These are phyloP conservation scores for Limtongia smithiae DNA, from an alignment of 805 yeast species.

Conservation along the genomic window DNA sequence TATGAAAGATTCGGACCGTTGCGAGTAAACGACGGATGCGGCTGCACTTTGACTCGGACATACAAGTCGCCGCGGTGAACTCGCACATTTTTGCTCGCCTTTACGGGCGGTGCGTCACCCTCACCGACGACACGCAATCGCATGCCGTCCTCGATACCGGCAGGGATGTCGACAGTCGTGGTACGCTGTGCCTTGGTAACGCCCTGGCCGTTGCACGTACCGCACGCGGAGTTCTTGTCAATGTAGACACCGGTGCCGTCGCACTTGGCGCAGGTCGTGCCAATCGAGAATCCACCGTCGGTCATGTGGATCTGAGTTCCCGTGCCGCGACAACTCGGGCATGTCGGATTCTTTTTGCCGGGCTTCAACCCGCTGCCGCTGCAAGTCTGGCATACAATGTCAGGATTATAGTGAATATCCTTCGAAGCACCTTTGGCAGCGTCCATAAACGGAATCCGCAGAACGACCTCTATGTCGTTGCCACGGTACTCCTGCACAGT, in stretches of 20 bases:
- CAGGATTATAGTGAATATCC: constrained; percentile 64
- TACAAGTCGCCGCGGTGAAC: constrained; percentile 82
- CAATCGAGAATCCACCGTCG: constrained; percentile 95
- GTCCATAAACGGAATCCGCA: constrained; percentile 75
- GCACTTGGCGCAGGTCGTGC: constrained; percentile 85
- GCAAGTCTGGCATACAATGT: constrained; percentile 76
- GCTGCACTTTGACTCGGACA: constrained; percentile 71
- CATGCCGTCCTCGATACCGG: constrained; percentile 84
- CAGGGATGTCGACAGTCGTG: constrained; percentile 81
- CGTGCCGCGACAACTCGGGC: constrained; percentile 86
- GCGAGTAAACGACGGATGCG: constrained; percentile 68
- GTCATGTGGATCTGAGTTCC: constrained; percentile 83
- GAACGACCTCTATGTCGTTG: constrained; percentile 67
- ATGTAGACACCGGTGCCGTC: constrained; percentile 83
- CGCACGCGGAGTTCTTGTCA: constrained; percentile 65
- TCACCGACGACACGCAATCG: constrained; percentile 78
- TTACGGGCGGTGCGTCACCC: constrained; percentile 73
- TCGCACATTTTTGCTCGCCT: constrained; percentile 59
- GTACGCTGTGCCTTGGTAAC: constrained; percentile 62
- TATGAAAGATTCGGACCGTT: constrained; percentile 63
- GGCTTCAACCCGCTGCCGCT: constrained; percentile 79
- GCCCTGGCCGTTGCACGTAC: constrained; percentile 85
- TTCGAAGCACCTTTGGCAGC: constrained; percentile 75
- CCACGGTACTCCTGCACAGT: constrained; percentile 78
- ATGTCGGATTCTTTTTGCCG: constrained; percentile 71